Evolutionary conservation across 2,329 filamentous ascomycete genomes (phyloP).

Genomic region (Ceratocystis diversiconidia): DNA sequence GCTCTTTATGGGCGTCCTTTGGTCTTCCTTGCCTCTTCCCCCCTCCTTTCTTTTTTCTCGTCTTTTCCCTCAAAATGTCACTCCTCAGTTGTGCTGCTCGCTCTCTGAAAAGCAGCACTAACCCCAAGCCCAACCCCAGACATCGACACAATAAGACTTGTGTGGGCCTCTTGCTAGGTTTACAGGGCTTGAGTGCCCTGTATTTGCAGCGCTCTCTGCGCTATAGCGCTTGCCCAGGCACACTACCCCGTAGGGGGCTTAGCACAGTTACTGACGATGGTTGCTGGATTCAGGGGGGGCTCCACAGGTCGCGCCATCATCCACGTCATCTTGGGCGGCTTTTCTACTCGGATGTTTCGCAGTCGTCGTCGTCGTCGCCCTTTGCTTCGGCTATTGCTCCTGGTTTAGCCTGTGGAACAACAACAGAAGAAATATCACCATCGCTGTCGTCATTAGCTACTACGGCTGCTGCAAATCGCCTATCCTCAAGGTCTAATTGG

Average conservation of each 20-base stretch:
- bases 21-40: background rate
- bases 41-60: background rate
- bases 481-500: background rate
- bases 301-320: background rate
- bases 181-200: background rate
- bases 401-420: background rate
- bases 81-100: slow-evolving; percentile 13
- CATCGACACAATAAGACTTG: background rate
- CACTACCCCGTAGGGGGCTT: background rate
- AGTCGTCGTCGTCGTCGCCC: background rate
- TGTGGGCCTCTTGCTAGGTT: background rate
- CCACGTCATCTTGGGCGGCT: slow-evolving; percentile 3
- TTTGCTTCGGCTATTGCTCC: background rate
- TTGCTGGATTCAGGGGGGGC: background rate
- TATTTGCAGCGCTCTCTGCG: background rate
- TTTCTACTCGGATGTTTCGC: background rate
- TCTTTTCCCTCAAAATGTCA: slow-evolving; percentile 8
- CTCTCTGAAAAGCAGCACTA: background rate
- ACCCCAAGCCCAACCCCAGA: background rate
- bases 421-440: too few relatives aligned
- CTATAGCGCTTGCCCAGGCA: background rate
- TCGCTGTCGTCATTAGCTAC: background rate
- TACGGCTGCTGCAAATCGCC: background rate
- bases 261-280: background rate
- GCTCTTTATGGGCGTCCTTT: background rate